Percentiles rank a stretch among this genome's conserved stretches.
These are phyloP conservation scores for Rosa lucieae DNA, from an alignment of 306 rosid genomes.

Conservation along the genomic window DNA sequence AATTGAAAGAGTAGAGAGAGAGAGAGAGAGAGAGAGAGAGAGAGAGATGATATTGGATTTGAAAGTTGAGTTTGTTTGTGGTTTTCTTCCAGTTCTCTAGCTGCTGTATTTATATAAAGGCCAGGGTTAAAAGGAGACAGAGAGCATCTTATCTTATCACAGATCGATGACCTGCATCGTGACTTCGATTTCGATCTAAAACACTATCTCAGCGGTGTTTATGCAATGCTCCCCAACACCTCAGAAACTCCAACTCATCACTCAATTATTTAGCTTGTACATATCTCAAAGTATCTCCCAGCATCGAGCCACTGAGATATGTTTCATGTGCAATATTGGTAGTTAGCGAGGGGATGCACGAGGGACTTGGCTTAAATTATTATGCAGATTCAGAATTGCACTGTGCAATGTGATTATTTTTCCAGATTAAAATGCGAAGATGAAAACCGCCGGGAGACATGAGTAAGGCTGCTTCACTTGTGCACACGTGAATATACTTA, in stretches of 20 bases:
- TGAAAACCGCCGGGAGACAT: slow-evolving; percentile 7
- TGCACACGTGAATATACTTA: slow-evolving; percentile 6
- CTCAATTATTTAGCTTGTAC: slow-evolving; percentile 8
- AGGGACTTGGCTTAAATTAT: not conserved
- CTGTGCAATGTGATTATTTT: not conserved
- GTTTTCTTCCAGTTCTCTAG: slow-evolving; percentile 4
- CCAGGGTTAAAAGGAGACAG: slow-evolving; percentile 25
- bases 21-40: not conserved
- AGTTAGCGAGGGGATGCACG: slow-evolving; percentile 18
- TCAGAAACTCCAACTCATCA: slow-evolving; percentile 30
- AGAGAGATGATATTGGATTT: slow-evolving; percentile 6
- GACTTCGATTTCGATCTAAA: slow-evolving; percentile 37
- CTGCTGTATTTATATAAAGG: slow-evolving; percentile 20
- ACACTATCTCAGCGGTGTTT: slow-evolving; percentile 29
- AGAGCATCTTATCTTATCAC: slow-evolving; percentile 32
- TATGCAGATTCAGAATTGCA: not conserved
- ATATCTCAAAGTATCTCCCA: slow-evolving; percentile 14
- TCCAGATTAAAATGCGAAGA: not conserved
- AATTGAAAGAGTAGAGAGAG: not conserved
- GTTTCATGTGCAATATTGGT: slow-evolving; percentile 16
- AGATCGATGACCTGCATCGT: slow-evolving; percentile 8
- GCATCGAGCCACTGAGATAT: not conserved
- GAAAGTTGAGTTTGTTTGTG: slow-evolving; percentile 17
- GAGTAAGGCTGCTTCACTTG: slow-evolving; percentile 4
- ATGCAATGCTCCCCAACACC: slow-evolving; percentile 37